Evolutionary conservation across 2,329 filamentous ascomycete species (phyloP).

Genomic region (Arthrocladium fulminans): DNA sequence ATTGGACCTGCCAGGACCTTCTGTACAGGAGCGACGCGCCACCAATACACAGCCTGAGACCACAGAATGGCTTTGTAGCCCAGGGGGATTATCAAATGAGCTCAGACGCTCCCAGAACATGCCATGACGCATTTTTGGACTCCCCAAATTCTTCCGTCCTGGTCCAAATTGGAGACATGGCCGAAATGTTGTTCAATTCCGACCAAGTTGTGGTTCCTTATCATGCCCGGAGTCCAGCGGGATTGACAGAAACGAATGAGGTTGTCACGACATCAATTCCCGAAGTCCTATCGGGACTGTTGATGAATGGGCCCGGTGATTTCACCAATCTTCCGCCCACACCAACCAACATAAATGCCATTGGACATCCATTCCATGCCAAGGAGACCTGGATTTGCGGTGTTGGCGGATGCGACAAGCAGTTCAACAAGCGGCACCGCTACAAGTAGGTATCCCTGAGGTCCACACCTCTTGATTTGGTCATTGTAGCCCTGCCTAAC

Average conservation of each 20-base stretch:
- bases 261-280: background rate
- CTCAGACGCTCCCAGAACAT: background rate
- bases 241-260: no score
- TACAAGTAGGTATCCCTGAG: constrained; percentile 2
- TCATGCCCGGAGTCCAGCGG: background rate
- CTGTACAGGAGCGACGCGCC: no score
- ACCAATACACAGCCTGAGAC: no score
- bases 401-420: background rate
- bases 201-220: background rate
- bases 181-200: background rate
- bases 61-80: no score
- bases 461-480: background rate
- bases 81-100: no score
- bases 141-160: background rate
- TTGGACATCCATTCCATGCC: no score
- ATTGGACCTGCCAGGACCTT: no score
- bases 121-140: background rate
- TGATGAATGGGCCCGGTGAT: background rate
- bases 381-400: background rate
- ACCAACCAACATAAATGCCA: no score
- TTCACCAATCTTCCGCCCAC: no score
- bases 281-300: background rate
- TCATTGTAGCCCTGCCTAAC: background rate
- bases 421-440: background rate
- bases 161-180: background rate